Evolutionary conservation across 2,329 filamentous ascomycete species (phyloP), one percentile per base, ranked within the genome.

Genomic region (Aspergillus ibericus): DNA sequence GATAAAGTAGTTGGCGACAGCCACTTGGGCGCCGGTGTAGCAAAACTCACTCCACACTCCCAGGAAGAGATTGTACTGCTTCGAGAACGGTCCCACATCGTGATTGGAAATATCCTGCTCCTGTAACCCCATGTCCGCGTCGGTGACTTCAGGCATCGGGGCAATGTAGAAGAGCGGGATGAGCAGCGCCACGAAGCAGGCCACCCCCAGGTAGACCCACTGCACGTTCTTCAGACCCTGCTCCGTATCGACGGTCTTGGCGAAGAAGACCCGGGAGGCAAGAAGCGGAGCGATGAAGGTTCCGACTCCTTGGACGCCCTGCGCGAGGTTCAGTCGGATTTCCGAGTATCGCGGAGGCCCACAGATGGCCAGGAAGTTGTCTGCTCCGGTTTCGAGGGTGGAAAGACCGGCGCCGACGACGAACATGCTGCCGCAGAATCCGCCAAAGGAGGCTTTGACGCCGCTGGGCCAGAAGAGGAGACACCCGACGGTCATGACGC

Each of bases 221-320:
- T 49, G 50, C 8, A 54, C 56, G 25, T 58, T 58, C 22, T 58
- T 54, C 15, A 58, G 42, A 3, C 56, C 56, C n/a, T 49, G 44
- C 15, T 55, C 32, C 1, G 34, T 47, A 13, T 55, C 29, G 12
- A 55, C 40, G 35, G 42, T 48, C 2, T 53, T 38, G 22, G 51
- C 51, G 27, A 53, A 53, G 35, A 53, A 53, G 10, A 53, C 51
- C 4, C 51, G 51, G 1, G 35, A 42, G 22, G 51, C 51, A 22
- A 53, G 20, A 25, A 53, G 27, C 1, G 51, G 51, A 5, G 51
- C 51, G 3, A 53, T 22, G 36, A 53, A 53, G n/a, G 22, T 18
- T 2, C 51, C 51, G 7, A 44, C 51, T 7, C 51, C 51, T 20
- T 53, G 51, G 22, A 53, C 15, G 13, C 35, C 51, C 35, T 53